phyloP scores from a whole-genome alignment of 495 filamentous ascomycete genomes.

The Clohesyomyces aquaticus region DNA sequence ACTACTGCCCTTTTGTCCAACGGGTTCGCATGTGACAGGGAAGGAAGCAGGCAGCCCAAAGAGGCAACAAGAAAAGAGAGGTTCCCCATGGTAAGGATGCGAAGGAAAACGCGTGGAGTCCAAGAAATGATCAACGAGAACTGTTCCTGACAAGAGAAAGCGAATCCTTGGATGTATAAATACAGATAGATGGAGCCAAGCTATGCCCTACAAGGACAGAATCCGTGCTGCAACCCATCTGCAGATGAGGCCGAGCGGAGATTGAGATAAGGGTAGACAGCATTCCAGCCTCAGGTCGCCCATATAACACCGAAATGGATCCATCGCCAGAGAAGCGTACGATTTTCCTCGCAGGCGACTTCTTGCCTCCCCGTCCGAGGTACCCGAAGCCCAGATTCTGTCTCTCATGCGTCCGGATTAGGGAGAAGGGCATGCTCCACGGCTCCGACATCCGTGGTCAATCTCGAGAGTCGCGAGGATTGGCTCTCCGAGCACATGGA shows the following conservation, averaged over 20 bases:
- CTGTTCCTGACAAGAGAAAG: conserved; percentile 6
- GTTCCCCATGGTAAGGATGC: conserved; percentile 4
- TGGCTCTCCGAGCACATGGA: conserved; percentile 3
- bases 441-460: conserved; percentile 11
- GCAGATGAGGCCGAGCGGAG: background rate
- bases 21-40: conserved; percentile 6
- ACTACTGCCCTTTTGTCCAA: conserved; percentile 24
- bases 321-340: conserved; percentile 5
- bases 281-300: background rate
- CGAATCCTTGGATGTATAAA: conserved; percentile 3
- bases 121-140: conserved; percentile 13
- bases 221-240: background rate
- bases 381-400: background rate
- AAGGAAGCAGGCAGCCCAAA: conserved; percentile 13
- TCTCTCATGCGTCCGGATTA: background rate
- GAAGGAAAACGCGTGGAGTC: background rate
- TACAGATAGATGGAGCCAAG: background rate
- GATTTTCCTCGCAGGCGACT: background rate
- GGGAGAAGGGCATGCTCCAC: background rate
- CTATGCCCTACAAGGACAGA: background rate
- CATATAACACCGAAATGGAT: conserved; percentile 4
- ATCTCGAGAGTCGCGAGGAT: conserved; percentile 1
- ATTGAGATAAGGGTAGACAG: conserved; percentile 10
- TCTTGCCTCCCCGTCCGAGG: background rate
- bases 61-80: conserved; percentile 12